Evolutionary conservation across 2,329 filamentous ascomycete species (phyloP).

Genomic region (Annulohypoxylon truncatum): DNA sequence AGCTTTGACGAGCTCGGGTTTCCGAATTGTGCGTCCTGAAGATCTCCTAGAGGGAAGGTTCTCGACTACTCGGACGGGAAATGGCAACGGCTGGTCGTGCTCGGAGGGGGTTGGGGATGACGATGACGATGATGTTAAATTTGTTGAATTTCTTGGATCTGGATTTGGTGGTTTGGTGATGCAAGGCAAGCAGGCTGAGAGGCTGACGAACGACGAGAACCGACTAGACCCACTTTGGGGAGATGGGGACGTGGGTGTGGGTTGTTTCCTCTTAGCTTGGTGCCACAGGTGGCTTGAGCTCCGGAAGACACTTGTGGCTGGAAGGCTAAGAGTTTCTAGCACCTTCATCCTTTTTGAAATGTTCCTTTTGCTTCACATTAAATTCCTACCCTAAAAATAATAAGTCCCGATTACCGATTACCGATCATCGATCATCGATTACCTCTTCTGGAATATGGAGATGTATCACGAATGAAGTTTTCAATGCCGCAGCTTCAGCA

Average conservation of each 20-base stretch:
- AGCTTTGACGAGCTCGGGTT: slow-evolving; percentile 17
- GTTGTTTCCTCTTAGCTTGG: slow-evolving; percentile 18
- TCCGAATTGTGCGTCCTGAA: slow-evolving; percentile 16
- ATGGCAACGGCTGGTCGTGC: slow-evolving; percentile 13
- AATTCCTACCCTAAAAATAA: no score
- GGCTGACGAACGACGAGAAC: slow-evolving; percentile 52
- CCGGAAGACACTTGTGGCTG: slow-evolving; percentile 33
- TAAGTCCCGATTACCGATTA: background rate
- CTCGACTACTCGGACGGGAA: slow-evolving; percentile 7
- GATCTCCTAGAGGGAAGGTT: background rate
- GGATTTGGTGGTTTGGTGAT: slow-evolving; percentile 30
- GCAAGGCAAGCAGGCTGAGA: slow-evolving; percentile 53
- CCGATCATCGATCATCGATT: background rate
- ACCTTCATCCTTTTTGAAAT: slow-evolving; percentile 5
- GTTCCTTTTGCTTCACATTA: background rate
- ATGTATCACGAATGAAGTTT: background rate
- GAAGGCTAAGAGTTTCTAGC: slow-evolving; percentile 5
- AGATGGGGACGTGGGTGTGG: background rate
- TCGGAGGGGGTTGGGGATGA: slow-evolving; percentile 9
- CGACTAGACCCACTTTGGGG: slow-evolving; percentile 30
- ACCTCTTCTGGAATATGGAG: slow-evolving; percentile 1
- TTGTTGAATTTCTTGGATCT: slow-evolving; percentile 23
- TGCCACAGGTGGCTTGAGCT: slow-evolving; percentile 41
- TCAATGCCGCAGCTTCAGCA: background rate
- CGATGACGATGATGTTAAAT: slow-evolving; percentile 1